Percentiles rank a stretch among this genome's conserved stretches.
Evolutionary conservation across 2,329 filamentous ascomycete genomes (phyloP).

Genomic region (Harringtonia lauricola): DNA sequence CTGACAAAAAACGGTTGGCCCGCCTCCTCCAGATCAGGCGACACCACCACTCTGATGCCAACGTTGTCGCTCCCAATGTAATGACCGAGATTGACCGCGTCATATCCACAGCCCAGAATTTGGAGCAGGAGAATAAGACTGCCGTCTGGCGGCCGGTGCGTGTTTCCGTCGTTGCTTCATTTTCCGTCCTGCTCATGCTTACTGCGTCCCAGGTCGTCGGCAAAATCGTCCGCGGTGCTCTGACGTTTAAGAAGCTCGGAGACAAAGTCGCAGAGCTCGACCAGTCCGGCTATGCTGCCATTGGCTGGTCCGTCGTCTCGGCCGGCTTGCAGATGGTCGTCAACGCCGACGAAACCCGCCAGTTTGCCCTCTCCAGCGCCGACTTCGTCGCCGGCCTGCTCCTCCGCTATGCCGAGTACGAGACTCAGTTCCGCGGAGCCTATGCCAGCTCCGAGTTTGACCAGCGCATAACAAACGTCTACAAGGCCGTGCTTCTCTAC

Average conservation of each 20-base stretch:
- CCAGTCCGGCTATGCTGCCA: constrained; percentile 1
- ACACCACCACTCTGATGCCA: too few relatives aligned
- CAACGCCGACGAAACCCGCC: background rate
- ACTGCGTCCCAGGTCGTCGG: background rate
- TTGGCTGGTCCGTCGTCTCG: background rate
- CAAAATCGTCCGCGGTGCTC: background rate
- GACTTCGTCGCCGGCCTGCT: background rate
- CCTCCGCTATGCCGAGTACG: background rate
- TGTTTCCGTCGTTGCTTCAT: too few relatives aligned
- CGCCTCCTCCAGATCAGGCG: too few relatives aligned
- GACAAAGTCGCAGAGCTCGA: background rate
- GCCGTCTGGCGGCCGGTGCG: too few relatives aligned
- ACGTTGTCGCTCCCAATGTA: too few relatives aligned
- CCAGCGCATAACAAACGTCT: background rate
- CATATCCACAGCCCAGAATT: too few relatives aligned
- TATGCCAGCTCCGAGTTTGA: background rate
- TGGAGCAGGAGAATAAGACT: too few relatives aligned
- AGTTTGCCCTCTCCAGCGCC: constrained; percentile 1
- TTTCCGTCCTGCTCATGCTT: too few relatives aligned
- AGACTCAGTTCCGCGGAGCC: background rate
- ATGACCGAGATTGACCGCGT: too few relatives aligned
- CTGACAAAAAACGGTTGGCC: too few relatives aligned
- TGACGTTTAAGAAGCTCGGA: background rate
- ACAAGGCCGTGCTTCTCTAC: background rate
- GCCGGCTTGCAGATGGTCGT: background rate